Base-by-base conservation (phyloP, 2,329 filamentous ascomycete species). In the Fusarium mangiferae region DNA sequence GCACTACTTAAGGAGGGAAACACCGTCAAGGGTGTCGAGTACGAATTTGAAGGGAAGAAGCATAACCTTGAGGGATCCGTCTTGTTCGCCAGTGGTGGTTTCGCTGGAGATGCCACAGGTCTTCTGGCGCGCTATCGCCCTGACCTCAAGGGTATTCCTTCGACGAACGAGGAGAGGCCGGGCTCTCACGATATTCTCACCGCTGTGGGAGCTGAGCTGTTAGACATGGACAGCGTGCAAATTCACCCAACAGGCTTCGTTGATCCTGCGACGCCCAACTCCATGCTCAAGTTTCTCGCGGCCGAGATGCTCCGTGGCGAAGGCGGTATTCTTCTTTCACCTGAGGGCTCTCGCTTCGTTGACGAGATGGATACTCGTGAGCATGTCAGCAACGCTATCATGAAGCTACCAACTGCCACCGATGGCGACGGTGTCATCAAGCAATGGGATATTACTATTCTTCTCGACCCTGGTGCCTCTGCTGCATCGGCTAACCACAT, bases 241-340 rank as follows among this genome's bases (percentile, higher is more conserved):
- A 85, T 92, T 9, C 90, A 92, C 72, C 90, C 90, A 6, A 91
- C 90, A 0, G 89, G 89, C 1, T 92, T 92, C 75, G 82, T 92
- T 11, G 89, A 91, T 70, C 86, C 87, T 0, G 82, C 83, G 3
- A 83, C 85, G 38, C 80, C 83, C 0, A 73, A 72, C 2, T 83
- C 85, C 1, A 80, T 81, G 39, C 85, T 90, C 54, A 92, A 92
- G 79, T 89, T 92, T 74, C 85, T 92, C 8, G 90, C 90, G 0
- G 90, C 90, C 1, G 90, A 92, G 79, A 84, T 90, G 66, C 82
- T 92, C 33, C 83, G 90, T 7, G 90, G 90, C 0, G 90, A 92
- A 75, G 90, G 90, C 0, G 90, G 90, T 0, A 85, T 92, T 8
- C 73, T 92, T 35, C 80, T 92, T 3, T 78, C 80, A 0, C 55